phyloP scores from a whole-genome alignment of 2,329 filamentous ascomycete genomes.

The Seiridium cupressi region DNA sequence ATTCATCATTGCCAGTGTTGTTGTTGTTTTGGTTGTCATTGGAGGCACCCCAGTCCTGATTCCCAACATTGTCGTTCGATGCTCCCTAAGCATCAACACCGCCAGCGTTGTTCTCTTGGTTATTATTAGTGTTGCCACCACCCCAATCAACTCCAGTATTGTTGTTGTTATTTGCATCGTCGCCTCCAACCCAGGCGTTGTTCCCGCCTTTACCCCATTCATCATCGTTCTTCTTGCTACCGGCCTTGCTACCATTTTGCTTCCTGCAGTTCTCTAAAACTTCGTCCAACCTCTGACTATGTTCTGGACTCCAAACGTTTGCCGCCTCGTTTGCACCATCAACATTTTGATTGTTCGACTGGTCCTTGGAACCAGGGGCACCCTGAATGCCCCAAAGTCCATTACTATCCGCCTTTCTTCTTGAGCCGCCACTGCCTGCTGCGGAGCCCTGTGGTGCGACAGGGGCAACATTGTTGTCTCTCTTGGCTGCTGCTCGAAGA shows the following conservation, averaged over 20 bases:
- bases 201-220: slow-evolving; percentile 2
- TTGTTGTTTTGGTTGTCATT: background rate
- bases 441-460: background rate
- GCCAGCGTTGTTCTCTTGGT: slow-evolving; percentile 7
- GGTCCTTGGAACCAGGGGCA: background rate
- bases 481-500: background rate
- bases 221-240: slow-evolving; percentile 6
- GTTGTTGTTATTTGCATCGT: slow-evolving; percentile 5
- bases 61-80: slow-evolving; percentile 6
- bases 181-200: slow-evolving; percentile 1
- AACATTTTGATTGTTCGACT: background rate
- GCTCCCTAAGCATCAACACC: background rate
- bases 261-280: background rate
- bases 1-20: background rate
- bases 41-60: background rate
- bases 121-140: background rate
- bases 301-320: background rate
- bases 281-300: background rate
- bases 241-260: background rate
- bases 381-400: slow-evolving; percentile 4
- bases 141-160: slow-evolving; percentile 1
- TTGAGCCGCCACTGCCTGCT: background rate
- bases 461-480: slow-evolving; percentile 4
- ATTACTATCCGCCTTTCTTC: background rate
- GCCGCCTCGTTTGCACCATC: background rate